phyloP scores from a whole-genome alignment of 2,329 filamentous ascomycete genomes.

The Aureobasidium sp. region DNA sequence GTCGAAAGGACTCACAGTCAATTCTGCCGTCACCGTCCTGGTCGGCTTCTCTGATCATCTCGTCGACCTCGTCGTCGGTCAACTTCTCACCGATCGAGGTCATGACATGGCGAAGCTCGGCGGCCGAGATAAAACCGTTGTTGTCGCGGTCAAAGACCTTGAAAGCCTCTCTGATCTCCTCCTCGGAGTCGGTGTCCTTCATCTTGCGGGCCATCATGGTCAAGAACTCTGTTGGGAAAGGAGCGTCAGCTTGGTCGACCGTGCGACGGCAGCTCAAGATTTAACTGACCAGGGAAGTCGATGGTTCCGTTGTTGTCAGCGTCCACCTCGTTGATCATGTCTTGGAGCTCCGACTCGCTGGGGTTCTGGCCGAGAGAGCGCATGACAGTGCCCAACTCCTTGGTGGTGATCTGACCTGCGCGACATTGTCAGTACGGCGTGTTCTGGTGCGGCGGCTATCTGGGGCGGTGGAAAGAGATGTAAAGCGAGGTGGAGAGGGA shows the following conservation, averaged over 20 bases:
- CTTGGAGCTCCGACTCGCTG: conserved; percentile 55
- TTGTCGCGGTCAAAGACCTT: conserved; percentile 60
- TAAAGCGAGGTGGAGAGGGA: background rate
- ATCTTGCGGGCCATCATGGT: conserved; percentile 60
- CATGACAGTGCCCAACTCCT: conserved; percentile 59
- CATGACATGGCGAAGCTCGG: conserved; percentile 58
- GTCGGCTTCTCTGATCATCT: conserved; percentile 60
- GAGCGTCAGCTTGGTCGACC: background rate
- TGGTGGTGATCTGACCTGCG: conserved; percentile 56
- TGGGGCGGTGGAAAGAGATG: background rate
- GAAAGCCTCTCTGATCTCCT: conserved; percentile 60
- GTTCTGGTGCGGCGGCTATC: conserved; percentile 11
- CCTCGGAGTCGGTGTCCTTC: conserved; percentile 55
- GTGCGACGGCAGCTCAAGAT: background rate
- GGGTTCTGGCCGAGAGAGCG: conserved; percentile 57
- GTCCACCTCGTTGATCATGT: conserved; percentile 63
- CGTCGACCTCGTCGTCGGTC: conserved; percentile 57
- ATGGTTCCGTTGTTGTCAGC: conserved; percentile 59
- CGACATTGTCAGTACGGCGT: background rate
- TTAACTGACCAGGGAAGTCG: conserved; percentile 51
- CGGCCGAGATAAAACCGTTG: conserved; percentile 58
- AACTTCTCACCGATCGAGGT: conserved; percentile 58
- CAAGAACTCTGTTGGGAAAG: conserved; percentile 49
- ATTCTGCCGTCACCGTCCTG: conserved; percentile 58
- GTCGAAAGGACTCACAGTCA: conserved; percentile 46